These are phyloP conservation scores for Brettanomyces bruxellensis DNA, from an alignment of 805 yeast genomes.

Conservation along the genomic window DNA sequence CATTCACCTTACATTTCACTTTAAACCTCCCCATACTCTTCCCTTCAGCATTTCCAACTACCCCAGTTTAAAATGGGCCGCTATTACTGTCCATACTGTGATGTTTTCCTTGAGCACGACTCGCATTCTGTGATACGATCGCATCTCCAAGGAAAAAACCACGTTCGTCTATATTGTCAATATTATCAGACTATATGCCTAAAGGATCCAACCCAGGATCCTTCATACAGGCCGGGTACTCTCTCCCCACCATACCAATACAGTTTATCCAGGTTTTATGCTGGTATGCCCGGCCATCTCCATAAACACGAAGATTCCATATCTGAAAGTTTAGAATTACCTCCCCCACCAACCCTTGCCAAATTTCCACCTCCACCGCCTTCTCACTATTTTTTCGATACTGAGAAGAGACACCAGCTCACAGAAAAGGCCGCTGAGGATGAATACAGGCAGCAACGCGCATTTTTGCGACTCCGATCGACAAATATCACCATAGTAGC, in stretches of 20 bases:
- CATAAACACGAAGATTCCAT: neutral
- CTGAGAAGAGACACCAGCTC: conserved; percentile 11
- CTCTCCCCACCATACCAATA: conserved; percentile 28
- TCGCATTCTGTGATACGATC: conserved; percentile 79
- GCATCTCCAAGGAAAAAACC: conserved; percentile 72
- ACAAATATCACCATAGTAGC: neutral
- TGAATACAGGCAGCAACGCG: neutral
- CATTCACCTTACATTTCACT: no score
- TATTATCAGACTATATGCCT: conserved; percentile 49
- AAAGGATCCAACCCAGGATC: conserved; percentile 1
- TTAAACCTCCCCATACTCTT: no score
- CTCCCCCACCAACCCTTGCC: conserved; percentile 27
- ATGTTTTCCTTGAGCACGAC: conserved; percentile 77
- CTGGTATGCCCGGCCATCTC: conserved; percentile 26
- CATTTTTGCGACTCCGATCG: neutral
- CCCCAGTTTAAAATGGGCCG: conserved; percentile 40
- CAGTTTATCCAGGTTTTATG: conserved; percentile 26
- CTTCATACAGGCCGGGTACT: neutral
- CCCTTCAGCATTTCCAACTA: no score
- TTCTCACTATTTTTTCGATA: conserved; percentile 15
- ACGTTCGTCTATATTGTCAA: conserved; percentile 59
- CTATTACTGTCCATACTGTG: conserved; percentile 80
- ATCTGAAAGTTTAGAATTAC: conserved; percentile 5
- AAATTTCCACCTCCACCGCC: conserved; percentile 32
- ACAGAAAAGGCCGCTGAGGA: conserved; percentile 4